Percentiles rank a stretch among this genome's conserved stretches.
phyloP scores from a whole-genome alignment of 306 rosid species.

The Medicago truncatula region MtrunA17r5.0-ANR NC_053045.1:38551001-38551500 shows the following conservation, averaged over 20 bases:
- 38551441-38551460: constrained; percentile 37
- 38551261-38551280: constrained; percentile 42
- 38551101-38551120: constrained; percentile 28
- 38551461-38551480: constrained; percentile 36
- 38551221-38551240: constrained; percentile 46
- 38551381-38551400: constrained; percentile 43
- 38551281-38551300: constrained; percentile 20
- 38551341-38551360: constrained; percentile 46
- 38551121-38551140: not conserved
- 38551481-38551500: constrained; percentile 46
- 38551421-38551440: constrained; percentile 39
- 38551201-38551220: constrained; percentile 32
- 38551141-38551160: constrained; percentile 7
- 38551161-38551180: constrained; percentile 29
- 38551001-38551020: constrained; percentile 29
- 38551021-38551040: not conserved
- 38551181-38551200: constrained; percentile 39
- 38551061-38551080: constrained; percentile 43
- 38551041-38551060: constrained; percentile 34
- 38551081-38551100: constrained; percentile 45
- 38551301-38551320: constrained; percentile 52
- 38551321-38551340: constrained; percentile 33
- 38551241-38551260: constrained; percentile 48
- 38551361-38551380: constrained; percentile 48
- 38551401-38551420: constrained; percentile 38